Percentiles rank a stretch among this genome's conserved stretches.
These are phyloP conservation scores for Botrytis deweyae DNA, from an alignment of 2,329 filamentous ascomycete species.

Conservation along the genomic window DNA sequence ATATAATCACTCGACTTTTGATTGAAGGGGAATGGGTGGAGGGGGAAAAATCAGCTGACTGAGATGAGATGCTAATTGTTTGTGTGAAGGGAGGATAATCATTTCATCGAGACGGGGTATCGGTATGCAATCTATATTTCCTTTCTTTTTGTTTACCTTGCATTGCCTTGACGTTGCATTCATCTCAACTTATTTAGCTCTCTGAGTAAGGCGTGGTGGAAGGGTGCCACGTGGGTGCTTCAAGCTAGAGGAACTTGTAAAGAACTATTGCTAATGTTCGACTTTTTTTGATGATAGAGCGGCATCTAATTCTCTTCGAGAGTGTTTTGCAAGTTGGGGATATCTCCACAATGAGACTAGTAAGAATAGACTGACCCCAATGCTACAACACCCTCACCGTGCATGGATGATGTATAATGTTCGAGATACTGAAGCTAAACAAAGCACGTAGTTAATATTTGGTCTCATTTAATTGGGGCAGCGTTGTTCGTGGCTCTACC, in stretches of 20 bases:
- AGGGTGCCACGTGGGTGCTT: background rate
- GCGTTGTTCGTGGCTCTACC: slow-evolving; percentile 44
- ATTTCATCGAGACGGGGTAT: slow-evolving; percentile 42
- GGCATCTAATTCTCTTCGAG: slow-evolving; percentile 32
- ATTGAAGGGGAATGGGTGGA: slow-evolving; percentile 5
- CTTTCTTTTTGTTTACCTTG: background rate
- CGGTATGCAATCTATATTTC: slow-evolving; percentile 24
- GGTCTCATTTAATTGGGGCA: slow-evolving; percentile 46
- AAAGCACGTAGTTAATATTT: slow-evolving; percentile 46
- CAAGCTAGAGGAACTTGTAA: slow-evolving; percentile 15
- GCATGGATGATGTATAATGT: background rate
- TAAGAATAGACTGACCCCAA: slow-evolving; percentile 25
- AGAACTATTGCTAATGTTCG: slow-evolving; percentile 22
- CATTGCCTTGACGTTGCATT: slow-evolving; percentile 11
- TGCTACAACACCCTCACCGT: background rate
- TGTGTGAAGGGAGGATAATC: slow-evolving; percentile 38
- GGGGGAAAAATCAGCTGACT: background rate
- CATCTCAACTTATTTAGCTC: slow-evolving; percentile 11
- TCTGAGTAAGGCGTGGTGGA: slow-evolving; percentile 9
- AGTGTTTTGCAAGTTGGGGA: slow-evolving; percentile 37
- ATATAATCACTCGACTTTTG: background rate
- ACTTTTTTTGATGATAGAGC: slow-evolving; percentile 22
- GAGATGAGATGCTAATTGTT: slow-evolving; percentile 7
- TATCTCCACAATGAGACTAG: slow-evolving; percentile 43
- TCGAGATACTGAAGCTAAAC: slow-evolving; percentile 9